phyloP scores from a whole-genome alignment of 1,139 yeast species.

The Candida smagusa region DNA sequence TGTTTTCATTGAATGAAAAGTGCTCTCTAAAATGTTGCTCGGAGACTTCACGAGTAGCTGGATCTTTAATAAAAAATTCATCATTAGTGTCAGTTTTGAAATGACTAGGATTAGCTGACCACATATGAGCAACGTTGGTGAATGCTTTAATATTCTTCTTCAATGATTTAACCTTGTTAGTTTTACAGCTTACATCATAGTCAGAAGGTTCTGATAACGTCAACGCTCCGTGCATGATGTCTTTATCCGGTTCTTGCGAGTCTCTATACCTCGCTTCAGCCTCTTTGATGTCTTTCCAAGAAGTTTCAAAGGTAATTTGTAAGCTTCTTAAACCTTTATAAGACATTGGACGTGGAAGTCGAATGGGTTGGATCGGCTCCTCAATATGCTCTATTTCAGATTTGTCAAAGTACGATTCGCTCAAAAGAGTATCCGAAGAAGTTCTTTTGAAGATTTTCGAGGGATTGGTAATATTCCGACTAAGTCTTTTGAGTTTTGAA shows the following conservation, averaged over 20 bases:
- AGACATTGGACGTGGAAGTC: constrained; percentile 31
- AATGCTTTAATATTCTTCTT: constrained; percentile 29
- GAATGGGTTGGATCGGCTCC: constrained; percentile 12
- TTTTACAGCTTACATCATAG: constrained; percentile 10
- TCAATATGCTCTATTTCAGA: constrained; percentile 3
- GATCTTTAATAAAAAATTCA: constrained; percentile 42
- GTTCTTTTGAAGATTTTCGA: constrained; percentile 14
- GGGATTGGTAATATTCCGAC: constrained; percentile 16
- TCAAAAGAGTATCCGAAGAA: background rate
- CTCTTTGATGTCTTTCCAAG: constrained; percentile 21
- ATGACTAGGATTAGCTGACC: constrained; percentile 65
- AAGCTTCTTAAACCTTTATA: constrained; percentile 27
- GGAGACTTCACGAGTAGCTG: constrained; percentile 43
- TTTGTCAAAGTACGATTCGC: constrained; percentile 2
- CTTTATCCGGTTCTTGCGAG: constrained; percentile 1
- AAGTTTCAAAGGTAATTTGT: constrained; percentile 34
- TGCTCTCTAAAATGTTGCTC: constrained; percentile 56
- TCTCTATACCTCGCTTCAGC: constrained; percentile 24
- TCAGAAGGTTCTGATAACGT: constrained; percentile 30
- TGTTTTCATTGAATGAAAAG: constrained; percentile 58
- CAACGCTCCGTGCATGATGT: constrained; percentile 22
- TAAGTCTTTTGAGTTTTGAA: background rate
- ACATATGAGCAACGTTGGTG: constrained; percentile 48
- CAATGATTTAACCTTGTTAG: constrained; percentile 18
- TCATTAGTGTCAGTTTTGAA: constrained; percentile 45